phyloP scores from a whole-genome alignment of 345 rosid genomes.

The Syzygium oleosum region DNA sequence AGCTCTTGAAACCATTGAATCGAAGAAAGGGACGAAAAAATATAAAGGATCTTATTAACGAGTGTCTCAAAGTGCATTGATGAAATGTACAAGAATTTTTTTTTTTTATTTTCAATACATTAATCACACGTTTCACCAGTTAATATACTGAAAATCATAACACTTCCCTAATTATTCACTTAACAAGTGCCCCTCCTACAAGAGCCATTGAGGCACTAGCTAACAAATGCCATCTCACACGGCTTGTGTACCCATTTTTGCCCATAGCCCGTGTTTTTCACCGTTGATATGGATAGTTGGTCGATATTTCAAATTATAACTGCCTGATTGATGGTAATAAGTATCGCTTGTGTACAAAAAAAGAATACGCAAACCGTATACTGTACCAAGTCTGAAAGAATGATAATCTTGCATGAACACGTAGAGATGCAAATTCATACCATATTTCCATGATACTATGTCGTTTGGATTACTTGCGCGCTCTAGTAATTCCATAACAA shows the following conservation, averaged over 20 bases:
- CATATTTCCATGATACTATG: neutral
- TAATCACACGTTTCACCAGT: neutral
- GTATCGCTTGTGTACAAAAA: neutral
- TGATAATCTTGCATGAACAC: neutral
- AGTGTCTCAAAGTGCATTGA: fast-evolving
- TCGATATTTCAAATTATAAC: neutral
- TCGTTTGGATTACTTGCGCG: neutral
- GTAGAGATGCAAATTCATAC: neutral
- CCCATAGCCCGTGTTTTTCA: neutral
- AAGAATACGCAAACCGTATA: neutral
- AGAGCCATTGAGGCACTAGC: neutral
- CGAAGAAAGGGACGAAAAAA: neutral
- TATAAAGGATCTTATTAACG: neutral
- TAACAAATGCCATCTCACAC: neutral
- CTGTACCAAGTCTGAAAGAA: neutral
- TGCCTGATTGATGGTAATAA: neutral
- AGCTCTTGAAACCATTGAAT: neutral
- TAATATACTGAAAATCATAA: neutral
- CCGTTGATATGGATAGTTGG: neutral
- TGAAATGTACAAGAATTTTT: neutral
- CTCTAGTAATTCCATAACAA: neutral
- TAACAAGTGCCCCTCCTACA: neutral
- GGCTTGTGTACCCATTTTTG: neutral
- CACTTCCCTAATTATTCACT: neutral
- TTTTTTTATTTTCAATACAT: neutral